A percentile compares a stretch with the other conserved stretches of the same genome.
These are phyloP conservation scores for Suillus lakei DNA, from an alignment of 768 basidiomycete genomes.

Conservation along the genomic window DNA sequence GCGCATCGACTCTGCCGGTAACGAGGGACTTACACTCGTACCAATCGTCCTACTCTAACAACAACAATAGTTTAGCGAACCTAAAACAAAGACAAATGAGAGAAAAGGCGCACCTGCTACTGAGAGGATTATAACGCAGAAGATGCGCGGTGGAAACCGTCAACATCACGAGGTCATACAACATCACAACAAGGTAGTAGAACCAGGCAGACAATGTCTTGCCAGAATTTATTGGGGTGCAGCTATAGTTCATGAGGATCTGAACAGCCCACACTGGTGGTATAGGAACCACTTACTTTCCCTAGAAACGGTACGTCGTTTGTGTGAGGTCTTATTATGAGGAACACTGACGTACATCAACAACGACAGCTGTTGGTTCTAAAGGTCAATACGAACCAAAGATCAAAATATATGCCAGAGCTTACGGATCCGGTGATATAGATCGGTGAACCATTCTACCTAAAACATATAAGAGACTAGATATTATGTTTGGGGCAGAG, in stretches of 20 bases:
- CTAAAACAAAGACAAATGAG: not conserved
- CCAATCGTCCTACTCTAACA: constrained; percentile 30
- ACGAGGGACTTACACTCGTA: constrained; percentile 29
- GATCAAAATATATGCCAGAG: constrained; percentile 17
- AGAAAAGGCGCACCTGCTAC: constrained; percentile 27
- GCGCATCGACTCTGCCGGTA: constrained; percentile 9
- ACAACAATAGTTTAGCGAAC: constrained; percentile 9
- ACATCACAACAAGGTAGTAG: constrained; percentile 61
- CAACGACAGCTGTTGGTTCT: constrained; percentile 20
- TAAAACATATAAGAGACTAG: constrained; percentile 18
- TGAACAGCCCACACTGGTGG: not conserved
- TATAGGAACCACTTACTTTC: constrained; percentile 34
- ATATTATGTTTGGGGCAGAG: not conserved
- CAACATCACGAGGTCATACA: constrained; percentile 59
- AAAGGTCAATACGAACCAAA: constrained; percentile 13
- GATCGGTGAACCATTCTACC: constrained; percentile 63
- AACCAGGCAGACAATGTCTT: constrained; percentile 51
- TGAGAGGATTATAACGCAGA: constrained; percentile 45
- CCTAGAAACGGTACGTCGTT: constrained; percentile 27
- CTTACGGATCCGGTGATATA: constrained; percentile 56
- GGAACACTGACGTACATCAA: constrained; percentile 22
- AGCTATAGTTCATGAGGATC: constrained; percentile 42
- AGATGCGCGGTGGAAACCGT: constrained; percentile 56
- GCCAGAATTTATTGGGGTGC: constrained; percentile 42
- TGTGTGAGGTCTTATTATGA: not conserved